Evolutionary conservation across 805 yeast species (phyloP).

Genomic region (Wickerhamomyces queroliae): DNA sequence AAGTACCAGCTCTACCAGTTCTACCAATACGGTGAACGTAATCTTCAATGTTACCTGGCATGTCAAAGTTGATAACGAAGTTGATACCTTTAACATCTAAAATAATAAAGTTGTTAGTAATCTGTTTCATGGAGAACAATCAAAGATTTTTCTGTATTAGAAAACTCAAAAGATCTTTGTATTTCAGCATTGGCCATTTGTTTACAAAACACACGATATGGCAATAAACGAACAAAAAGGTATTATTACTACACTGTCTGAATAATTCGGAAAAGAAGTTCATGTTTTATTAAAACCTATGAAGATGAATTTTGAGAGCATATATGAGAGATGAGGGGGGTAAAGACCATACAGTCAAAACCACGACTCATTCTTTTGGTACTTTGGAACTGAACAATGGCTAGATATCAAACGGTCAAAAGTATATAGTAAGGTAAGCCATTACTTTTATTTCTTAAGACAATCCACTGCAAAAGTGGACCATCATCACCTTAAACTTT

Average conservation of each 20-base stretch:
- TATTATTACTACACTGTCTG: neutral
- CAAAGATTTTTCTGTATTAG: neutral
- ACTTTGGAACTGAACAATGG: too few relatives aligned
- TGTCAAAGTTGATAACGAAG: conserved; percentile 88
- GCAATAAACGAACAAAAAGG: neutral
- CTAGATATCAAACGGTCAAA: too few relatives aligned
- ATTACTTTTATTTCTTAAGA: too few relatives aligned
- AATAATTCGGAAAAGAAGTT: neutral
- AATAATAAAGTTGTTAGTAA: conserved; percentile 23
- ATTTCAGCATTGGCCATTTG: neutral
- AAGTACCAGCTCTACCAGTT: conserved; percentile 96
- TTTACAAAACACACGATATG: neutral
- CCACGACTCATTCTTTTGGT: too few relatives aligned
- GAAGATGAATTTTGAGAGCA: conserved; percentile 2
- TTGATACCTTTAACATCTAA: conserved; percentile 97
- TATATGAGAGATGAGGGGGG: too few relatives aligned
- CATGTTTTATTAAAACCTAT: conserved; percentile 3
- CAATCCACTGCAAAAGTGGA: too few relatives aligned
- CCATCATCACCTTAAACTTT: too few relatives aligned
- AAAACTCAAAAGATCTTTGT: neutral
- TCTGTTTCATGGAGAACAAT: neutral
- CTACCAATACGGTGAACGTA: conserved; percentile 97
- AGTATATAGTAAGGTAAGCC: too few relatives aligned
- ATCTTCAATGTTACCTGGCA: conserved; percentile 98
- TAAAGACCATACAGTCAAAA: too few relatives aligned